Conservation (phyloP, 2,329 filamentous ascomycete genomes). For the Alternaria gaisen region DNA sequence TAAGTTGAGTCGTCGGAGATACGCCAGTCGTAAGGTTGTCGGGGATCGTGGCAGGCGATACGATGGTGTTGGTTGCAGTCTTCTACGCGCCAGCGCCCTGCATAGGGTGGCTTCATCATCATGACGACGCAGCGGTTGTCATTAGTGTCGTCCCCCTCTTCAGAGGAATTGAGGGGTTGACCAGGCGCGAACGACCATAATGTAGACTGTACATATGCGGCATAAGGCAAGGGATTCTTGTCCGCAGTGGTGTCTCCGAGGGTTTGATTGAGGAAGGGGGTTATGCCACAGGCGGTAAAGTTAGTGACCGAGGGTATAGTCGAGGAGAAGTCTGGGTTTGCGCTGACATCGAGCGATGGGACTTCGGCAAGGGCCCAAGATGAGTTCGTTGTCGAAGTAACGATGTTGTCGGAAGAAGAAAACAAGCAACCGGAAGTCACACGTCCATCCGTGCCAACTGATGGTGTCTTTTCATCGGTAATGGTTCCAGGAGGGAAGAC, state of each 20-base stretch:
- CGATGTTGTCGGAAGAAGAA: constrained; percentile 48
- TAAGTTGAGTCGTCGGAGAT: constrained; percentile 56
- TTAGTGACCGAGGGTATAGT: constrained; percentile 46
- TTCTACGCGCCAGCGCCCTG: constrained; percentile 66
- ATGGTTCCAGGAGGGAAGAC: constrained; percentile 64
- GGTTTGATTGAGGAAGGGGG: constrained; percentile 66
- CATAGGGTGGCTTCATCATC: constrained; percentile 55
- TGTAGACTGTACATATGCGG: constrained; percentile 59
- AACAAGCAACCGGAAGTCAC: constrained; percentile 65
- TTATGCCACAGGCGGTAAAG: constrained; percentile 67
- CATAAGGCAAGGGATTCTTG: constrained; percentile 58
- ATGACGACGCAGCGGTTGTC: constrained; percentile 65
- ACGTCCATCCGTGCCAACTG: constrained; percentile 50
- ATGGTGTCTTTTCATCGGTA: constrained; percentile 39
- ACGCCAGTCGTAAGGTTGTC: constrained; percentile 66
- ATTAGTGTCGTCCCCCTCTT: constrained; percentile 30
- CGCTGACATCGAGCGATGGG: constrained; percentile 26
- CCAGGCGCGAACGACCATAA: constrained; percentile 69
- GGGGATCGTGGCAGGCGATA: constrained; percentile 65
- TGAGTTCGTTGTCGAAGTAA: constrained; percentile 61
- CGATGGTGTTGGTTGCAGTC: constrained; percentile 63
- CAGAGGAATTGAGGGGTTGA: constrained; percentile 62
- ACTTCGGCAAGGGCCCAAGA: constrained; percentile 45
- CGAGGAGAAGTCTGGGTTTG: constrained; percentile 34
- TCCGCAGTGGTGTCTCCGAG: constrained; percentile 63